Percentiles rank a stretch among this genome's conserved stretches.
Evolutionary conservation across 225 moss, liverwort and hornwort genomes (phyloP).

Genomic region (Bryum argenteum): DNA sequence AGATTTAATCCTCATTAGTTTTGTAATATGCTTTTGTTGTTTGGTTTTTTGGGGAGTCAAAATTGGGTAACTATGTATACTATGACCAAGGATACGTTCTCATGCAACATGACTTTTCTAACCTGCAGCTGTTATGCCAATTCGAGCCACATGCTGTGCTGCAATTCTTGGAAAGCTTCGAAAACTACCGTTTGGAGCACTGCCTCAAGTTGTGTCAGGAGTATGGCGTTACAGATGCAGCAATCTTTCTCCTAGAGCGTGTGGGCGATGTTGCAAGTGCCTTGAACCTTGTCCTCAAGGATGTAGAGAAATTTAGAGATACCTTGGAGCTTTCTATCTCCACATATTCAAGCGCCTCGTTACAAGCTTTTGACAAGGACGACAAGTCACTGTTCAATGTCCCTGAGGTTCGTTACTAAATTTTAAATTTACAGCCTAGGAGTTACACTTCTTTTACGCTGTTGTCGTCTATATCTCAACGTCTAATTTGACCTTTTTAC

Average conservation of each 20-base stretch:
- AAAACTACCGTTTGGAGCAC: constrained; percentile 83
- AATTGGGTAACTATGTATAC: constrained; percentile 2
- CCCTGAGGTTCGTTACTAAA: constrained; percentile 43
- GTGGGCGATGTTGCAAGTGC: constrained; percentile 95
- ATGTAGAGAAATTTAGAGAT: constrained; percentile 65
- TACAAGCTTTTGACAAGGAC: constrained; percentile 48
- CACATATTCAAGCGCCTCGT: constrained; percentile 45
- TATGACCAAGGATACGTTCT: constrained; percentile 17
- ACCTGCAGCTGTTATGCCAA: constrained; percentile 87
- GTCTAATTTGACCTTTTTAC: constrained; percentile 16
- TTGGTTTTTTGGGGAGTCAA: constrained; percentile 7
- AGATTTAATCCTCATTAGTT: constrained; percentile 1
- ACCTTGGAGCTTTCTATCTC: constrained; percentile 73
- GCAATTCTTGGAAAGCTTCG: constrained; percentile 79
- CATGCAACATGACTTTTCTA: constrained; percentile 17
- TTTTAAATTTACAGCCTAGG: constrained; percentile 3
- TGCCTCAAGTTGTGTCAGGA: constrained; percentile 95
- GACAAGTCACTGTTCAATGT: constrained; percentile 45
- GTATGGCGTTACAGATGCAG: constrained; percentile 95
- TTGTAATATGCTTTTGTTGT: constrained; percentile 5
- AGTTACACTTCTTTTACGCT: background rate
- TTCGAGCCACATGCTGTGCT: constrained; percentile 89
- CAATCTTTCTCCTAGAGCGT: constrained; percentile 90
- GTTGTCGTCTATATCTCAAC: constrained; percentile 4
- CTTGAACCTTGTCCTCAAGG: constrained; percentile 79